Conservation (phyloP, 768 basidiomycete species). For the Dacryopinax primogenitus region DNA sequence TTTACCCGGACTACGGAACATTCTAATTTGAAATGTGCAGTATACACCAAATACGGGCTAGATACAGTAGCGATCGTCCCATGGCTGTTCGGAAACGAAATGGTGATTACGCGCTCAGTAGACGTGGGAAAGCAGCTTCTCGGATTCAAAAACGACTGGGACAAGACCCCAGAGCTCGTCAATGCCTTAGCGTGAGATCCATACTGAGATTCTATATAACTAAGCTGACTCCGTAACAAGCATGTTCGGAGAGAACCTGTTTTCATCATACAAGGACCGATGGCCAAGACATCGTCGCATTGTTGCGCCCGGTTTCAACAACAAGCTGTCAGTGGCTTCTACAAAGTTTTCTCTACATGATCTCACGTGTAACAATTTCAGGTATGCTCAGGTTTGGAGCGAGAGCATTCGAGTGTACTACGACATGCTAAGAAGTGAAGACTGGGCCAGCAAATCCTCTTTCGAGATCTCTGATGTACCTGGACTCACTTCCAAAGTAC, state of each 20-base stretch:
- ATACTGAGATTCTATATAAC: neutral
- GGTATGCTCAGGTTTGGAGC: neutral
- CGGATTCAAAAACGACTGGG: conserved; percentile 1
- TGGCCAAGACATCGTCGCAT: neutral
- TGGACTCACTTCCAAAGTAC: neutral
- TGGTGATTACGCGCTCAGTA: neutral
- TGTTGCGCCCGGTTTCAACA: neutral
- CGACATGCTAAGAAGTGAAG: neutral
- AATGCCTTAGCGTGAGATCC: neutral
- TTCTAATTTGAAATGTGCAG: neutral
- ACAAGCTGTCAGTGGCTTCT: neutral
- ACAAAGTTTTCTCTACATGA: neutral
- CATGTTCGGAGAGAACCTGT: conserved; percentile 5
- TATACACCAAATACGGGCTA: neutral
- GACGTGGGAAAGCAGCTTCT: neutral
- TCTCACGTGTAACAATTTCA: neutral
- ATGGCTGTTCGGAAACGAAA: neutral
- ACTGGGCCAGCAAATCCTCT: neutral
- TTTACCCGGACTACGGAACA: neutral
- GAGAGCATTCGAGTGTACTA: conserved; percentile 6
- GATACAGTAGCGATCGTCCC: neutral
- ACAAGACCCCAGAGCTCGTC: neutral
- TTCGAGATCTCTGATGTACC: neutral
- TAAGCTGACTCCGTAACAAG: neutral
- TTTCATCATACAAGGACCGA: neutral